Evolutionary conservation across 305 asterid species (phyloP).

Genomic region (Fraxinus greggii): DNA sequence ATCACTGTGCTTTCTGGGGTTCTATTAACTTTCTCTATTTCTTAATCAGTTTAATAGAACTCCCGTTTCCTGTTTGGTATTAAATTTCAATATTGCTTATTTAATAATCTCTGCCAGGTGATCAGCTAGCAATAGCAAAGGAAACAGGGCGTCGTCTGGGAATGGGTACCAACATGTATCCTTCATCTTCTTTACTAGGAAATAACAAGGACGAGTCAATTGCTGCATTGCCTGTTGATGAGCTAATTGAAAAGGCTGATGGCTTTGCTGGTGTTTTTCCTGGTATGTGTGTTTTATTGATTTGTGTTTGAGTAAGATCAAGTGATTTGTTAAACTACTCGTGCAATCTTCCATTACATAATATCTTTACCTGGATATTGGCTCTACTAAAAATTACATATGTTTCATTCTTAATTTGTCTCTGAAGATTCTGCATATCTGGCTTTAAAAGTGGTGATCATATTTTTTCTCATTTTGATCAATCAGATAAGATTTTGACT

Average conservation of each 20-base stretch:
- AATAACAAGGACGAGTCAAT: conserved; percentile 63
- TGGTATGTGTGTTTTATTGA: conserved; percentile 33
- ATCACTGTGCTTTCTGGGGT: neutral
- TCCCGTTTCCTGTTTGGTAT: neutral
- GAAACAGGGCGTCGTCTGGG: conserved; percentile 83
- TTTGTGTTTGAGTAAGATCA: neutral
- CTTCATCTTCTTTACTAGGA: conserved; percentile 64
- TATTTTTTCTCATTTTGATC: conserved; percentile 6
- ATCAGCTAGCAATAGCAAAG: conserved; percentile 76
- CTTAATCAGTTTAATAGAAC: neutral
- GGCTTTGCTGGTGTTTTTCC: conserved; percentile 89
- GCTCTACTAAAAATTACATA: neutral
- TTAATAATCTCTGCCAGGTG: conserved; percentile 43
- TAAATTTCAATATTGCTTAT: neutral
- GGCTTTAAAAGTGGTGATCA: conserved; percentile 7
- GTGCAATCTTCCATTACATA: neutral
- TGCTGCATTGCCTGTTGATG: conserved; percentile 63
- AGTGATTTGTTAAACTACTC: neutral
- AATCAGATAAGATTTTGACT: neutral
- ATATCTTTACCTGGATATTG: neutral
- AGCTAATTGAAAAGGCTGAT: conserved; percentile 75
- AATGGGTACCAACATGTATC: conserved; percentile 88
- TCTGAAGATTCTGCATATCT: neutral
- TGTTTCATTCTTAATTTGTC: neutral
- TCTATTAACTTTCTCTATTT: neutral